Conservation (phyloP, 2,329 filamentous ascomycete species). For the Hymenoscyphus scutula region DNA sequence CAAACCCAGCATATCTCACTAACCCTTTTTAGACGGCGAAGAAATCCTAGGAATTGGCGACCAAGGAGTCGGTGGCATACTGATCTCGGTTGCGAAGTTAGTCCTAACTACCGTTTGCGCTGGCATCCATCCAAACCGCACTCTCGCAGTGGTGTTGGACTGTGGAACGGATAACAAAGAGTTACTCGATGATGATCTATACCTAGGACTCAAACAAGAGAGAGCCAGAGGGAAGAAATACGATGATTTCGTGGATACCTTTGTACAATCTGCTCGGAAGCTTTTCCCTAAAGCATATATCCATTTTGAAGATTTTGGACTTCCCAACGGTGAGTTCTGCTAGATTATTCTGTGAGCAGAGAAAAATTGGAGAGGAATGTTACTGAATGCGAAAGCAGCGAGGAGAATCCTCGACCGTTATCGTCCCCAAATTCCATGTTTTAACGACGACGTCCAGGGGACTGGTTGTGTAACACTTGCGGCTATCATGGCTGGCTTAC, state of each 20-base stretch:
- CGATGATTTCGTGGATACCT: constrained; percentile 72
- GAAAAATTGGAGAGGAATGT: no score
- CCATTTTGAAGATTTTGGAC: constrained; percentile 86
- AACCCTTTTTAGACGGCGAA: constrained; percentile 48
- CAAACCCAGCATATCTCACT: constrained; percentile 13
- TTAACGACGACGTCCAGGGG: constrained; percentile 90
- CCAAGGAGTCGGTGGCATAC: constrained; percentile 79
- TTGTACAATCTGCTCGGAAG: constrained; percentile 65
- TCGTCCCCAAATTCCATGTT: constrained; percentile 71
- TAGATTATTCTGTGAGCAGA: no score
- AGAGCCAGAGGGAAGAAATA: constrained; percentile 71
- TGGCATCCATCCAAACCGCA: constrained; percentile 78
- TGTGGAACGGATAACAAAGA: constrained; percentile 81
- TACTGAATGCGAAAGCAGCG: constrained; percentile 41
- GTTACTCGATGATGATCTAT: constrained; percentile 72
- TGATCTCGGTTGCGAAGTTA: constrained; percentile 82
- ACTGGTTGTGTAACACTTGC: constrained; percentile 86
- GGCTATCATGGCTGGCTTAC: constrained; percentile 72
- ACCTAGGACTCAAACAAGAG: constrained; percentile 69
- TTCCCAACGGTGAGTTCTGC: constrained; percentile 67
- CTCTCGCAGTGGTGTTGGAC: constrained; percentile 78
- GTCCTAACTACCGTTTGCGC: constrained; percentile 80
- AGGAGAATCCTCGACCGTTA: constrained; percentile 75
- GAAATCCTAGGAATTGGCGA: constrained; percentile 87
- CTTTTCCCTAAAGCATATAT: constrained; percentile 78